Conservation (phyloP, 352 stramenopile species). For the Globisporangium orthogonon region DNA sequence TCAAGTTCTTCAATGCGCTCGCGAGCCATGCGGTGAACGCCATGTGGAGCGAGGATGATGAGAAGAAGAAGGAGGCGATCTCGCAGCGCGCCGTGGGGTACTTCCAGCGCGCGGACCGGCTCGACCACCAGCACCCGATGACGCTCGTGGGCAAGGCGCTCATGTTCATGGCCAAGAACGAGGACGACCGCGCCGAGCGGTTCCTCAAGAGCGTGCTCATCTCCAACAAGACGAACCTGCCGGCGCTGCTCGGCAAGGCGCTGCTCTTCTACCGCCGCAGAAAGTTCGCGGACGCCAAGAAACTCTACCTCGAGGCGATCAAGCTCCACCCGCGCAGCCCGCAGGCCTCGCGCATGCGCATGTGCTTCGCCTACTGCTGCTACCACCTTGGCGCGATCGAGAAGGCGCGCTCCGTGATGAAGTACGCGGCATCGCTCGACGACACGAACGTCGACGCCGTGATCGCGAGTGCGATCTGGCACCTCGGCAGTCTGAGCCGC, state of each 20-base stretch:
- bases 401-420: constrained; percentile 82
- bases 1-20: constrained; percentile 88
- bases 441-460: constrained; percentile 93
- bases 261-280: constrained; percentile 86
- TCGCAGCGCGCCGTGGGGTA: constrained; percentile 76
- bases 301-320: constrained; percentile 93
- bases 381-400: constrained; percentile 91
- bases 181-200: constrained; percentile 87
- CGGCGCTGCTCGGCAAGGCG: constrained; percentile 81
- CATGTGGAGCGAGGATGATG: constrained; percentile 89
- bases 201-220: constrained; percentile 91
- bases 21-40: constrained; percentile 81
- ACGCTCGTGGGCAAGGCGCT: constrained; percentile 89
- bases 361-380: constrained; percentile 95
- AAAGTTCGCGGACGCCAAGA: constrained; percentile 87
- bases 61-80: constrained; percentile 79
- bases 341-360: constrained; percentile 88
- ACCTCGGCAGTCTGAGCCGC: constrained; percentile 73
- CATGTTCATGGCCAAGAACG: constrained; percentile 91
- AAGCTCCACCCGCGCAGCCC: constrained; percentile 89
- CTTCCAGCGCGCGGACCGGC: constrained; percentile 82
- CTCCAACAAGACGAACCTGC: constrained; percentile 83
- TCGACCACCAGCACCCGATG: constrained; percentile 87
- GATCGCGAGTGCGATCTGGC: constrained; percentile 91
- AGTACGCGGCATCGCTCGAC: constrained; percentile 75